Evolutionary conservation across 257 asterid species (phyloP), one percentile per base, ranked within the genome.

Genomic region (Penstemon davidsonii): DNA sequence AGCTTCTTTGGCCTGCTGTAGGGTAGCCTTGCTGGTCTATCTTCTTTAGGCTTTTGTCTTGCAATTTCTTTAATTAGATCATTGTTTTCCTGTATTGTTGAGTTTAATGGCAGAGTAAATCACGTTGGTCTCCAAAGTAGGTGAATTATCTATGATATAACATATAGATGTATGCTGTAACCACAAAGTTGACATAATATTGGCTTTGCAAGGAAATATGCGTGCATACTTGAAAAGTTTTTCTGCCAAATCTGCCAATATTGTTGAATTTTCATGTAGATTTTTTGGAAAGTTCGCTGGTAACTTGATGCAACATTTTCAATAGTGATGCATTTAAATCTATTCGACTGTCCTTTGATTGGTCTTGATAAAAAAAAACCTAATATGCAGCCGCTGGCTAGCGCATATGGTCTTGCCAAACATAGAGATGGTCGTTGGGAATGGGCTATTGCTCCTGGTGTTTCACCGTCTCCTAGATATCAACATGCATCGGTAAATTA

Each of bases 391-490:
- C 97, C 98, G 66, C 81, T 90, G 64, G 95, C 96, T 64, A 88
- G 97, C 80, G 99, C 99, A 37, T 88, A 90, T 76, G 99, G 99
- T 49, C 99, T 93, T 45, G 99, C 99, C 51, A 93, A 93, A 78
- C 97, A 93, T 81, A 85, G 99, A 76, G 99, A 93, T 81, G 99
- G 99, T 76, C 87, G 99, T 51, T 93, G 99, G 99, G 99, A 93
- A 68, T 93, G 99, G 99, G 99, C 99, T 65, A 93, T 93, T 74
- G 99, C 99, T 62, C 99, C 99, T 60, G 99, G 99, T 54, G 97
- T 92, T 70, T 92, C 98, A 54, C 98, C 98, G 5, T 92, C 98
- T 72, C 68, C 97, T 55, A 86, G 98, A 80, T 92, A 92, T 84
- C 98, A 92, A 67, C 98, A 92, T 82, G 98, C 98, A 72, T 97